Base-by-base conservation (phyloP, 129 eudicot species). In the Apium graveolens region DNA sequence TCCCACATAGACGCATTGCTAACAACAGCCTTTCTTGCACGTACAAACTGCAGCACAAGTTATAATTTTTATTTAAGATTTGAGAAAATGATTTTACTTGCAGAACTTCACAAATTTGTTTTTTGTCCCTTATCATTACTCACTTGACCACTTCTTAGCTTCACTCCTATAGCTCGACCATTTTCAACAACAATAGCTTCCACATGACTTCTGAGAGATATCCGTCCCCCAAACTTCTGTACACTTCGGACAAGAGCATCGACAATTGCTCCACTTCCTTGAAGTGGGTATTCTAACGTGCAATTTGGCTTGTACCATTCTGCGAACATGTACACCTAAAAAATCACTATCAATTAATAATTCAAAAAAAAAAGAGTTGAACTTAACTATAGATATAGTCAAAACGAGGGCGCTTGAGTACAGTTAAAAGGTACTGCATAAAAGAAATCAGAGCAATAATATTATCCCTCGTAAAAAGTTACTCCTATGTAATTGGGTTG, bases 1-100 rank as follows among this genome's bases (percentile, higher is more conserved):
- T 94, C 98, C 98, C 98, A 94, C 98, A 94, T 94, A 76, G 97
- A 94, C 60, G 96, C 98, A 79, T 94, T 91, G 87, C 97, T 94
- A 51, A 91, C 97, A 81, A 94, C 97, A 66, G 98, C 98, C 84
- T 94, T 90, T 84, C 79, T 91, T 63, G 97, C 98, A 76, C 94
- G 93, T 76, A 94, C 84, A 83, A 94, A 89, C 98, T 94, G 90
- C 72, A 76, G 38, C 16, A 80, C 53, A 72, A 39, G 11, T 51
- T 24, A 74, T 18, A 41, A 11, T 5, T 32, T 29, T 39, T 35
- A 31, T 20, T 38, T 17, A 7, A 31, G 44, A 70, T 11, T 38
- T 62, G 11, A 75, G 11, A 39, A 37, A 31, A 32, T 20, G 45
- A 10, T 63, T 65, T 65, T 35, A 27, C 13, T 57, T 44, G 11